These are phyloP conservation scores for Cercospora sesami DNA, from an alignment of 2,329 filamentous ascomycete genomes.

Conservation along the genomic window DNA sequence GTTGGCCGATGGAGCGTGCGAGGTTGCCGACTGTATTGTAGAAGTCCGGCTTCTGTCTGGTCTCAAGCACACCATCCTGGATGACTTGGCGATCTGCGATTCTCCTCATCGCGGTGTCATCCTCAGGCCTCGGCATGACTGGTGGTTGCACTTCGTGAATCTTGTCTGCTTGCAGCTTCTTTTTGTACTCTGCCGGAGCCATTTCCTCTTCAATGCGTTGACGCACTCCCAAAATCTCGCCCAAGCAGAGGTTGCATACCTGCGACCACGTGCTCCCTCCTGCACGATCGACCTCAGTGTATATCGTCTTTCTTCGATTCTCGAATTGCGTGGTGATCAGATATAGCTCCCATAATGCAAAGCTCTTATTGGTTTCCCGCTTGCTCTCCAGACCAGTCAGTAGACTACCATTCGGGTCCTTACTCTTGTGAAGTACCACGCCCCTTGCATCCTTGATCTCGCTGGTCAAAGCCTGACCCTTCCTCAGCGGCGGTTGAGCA, in stretches of 20 bases:
- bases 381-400: conserved; percentile 81
- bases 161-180: conserved; percentile 23
- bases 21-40: conserved; percentile 45
- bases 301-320: conserved; percentile 77
- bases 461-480: conserved; percentile 75
- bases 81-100: conserved; percentile 34
- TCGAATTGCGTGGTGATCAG: conserved; percentile 74
- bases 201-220: conserved; percentile 60
- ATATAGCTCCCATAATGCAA: conserved; percentile 88
- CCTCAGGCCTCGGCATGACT: conserved; percentile 32
- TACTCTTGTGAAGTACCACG: conserved; percentile 31
- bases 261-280: conserved; percentile 81
- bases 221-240: conserved; percentile 67
- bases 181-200: conserved; percentile 23
- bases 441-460: conserved; percentile 63
- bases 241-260: conserved; percentile 68
- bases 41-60: conserved; percentile 23
- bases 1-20: conserved; percentile 52
- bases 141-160: conserved; percentile 26
- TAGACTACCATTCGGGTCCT: conserved; percentile 84
- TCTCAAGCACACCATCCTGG: conserved; percentile 31
- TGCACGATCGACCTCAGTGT: conserved; percentile 78
- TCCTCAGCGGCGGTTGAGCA: conserved; percentile 77
- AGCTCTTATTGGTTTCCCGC: conserved; percentile 74
- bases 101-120: conserved; percentile 27